These are phyloP conservation scores for Lachnellula cervina DNA, from an alignment of 2,329 filamentous ascomycete species.

Conservation along the genomic window DNA sequence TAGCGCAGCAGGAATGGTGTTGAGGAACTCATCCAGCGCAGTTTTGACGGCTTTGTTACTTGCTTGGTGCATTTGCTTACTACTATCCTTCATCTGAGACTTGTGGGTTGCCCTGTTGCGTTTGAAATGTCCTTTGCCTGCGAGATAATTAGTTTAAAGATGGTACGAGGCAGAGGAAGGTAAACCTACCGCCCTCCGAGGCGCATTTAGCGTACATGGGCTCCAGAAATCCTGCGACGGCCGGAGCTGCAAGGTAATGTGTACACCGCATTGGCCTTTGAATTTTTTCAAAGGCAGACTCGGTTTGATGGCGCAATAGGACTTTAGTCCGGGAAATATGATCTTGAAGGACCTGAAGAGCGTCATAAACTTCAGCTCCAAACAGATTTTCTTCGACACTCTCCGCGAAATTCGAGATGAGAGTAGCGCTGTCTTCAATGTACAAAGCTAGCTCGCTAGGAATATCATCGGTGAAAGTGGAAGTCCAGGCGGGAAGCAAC, in stretches of 20 bases:
- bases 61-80: conserved; percentile 6
- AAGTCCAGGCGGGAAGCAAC: not conserved
- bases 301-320: not conserved
- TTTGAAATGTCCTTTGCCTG: conserved; percentile 10
- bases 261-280: conserved; percentile 1
- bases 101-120: conserved; percentile 11
- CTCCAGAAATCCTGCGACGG: conserved; percentile 5
- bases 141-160: not conserved
- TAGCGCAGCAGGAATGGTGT: not conserved
- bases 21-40: not conserved
- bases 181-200: conserved; percentile 2
- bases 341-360: conserved; percentile 5
- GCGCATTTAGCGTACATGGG: conserved; percentile 14
- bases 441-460: conserved; percentile 1
- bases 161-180: not conserved
- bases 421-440: not conserved
- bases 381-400: not conserved
- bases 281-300: conserved; percentile 1
- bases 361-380: conserved; percentile 1
- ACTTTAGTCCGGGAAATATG: conserved; percentile 3
- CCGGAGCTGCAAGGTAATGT: conserved; percentile 6
- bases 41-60: conserved; percentile 4
- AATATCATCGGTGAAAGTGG: conserved; percentile 3
- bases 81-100: not conserved
- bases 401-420: conserved; percentile 6